Base-by-base conservation (phyloP, 1,139 yeast genomes). In the Candida pseudoviswanathii region DNA sequence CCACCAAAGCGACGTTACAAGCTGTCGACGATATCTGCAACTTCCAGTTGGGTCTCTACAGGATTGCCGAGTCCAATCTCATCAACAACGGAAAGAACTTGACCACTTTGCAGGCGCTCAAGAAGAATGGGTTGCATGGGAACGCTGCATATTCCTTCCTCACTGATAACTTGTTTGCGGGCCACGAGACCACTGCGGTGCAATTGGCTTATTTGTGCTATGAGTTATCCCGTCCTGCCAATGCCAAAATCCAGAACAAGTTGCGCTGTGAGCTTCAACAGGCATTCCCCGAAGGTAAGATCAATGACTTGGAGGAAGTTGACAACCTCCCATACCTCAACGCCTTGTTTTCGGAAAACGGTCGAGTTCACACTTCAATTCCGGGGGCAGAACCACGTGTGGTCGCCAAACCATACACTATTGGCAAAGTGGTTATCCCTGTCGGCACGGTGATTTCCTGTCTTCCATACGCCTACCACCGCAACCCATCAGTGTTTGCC, bases 151-250 rank as follows among this genome's bases (percentile, higher is more conserved):
- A 74, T 55, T 67, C 77, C 0, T 71, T 74, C 51, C 57, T 75
- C 24, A 69, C 73, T 4, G 77, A 73, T 50, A 70, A 70, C 55
- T 73, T 75, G 21, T 74, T 74, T 48, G 94, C 94, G 1, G 94
- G 94, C 2, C 91, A 86, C 60, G 89, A 85, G 61, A 86, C 94
- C 2, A 85, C 92, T 0, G 91, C 89, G 0, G 78, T 84, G 3
- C 85, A 85, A 16, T 64, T 86, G 50, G 73, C 89, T 1, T 86
- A 79, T 61, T 65, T 83, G 46, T 72, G 82, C 9, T 85, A 82
- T 69, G 84, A 84, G 58, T 63, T 85, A 45, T 83, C 89, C 2
- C 68, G 81, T 47, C 83, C 82, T 0, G 66, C 66, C 6, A 69
- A 81, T 56, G 51, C 55, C 1, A 59, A 64, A 11, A 65, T 77